phyloP scores from a whole-genome alignment of 2,329 filamentous ascomycete genomes.

The Furcasterigmium sp. region DNA sequence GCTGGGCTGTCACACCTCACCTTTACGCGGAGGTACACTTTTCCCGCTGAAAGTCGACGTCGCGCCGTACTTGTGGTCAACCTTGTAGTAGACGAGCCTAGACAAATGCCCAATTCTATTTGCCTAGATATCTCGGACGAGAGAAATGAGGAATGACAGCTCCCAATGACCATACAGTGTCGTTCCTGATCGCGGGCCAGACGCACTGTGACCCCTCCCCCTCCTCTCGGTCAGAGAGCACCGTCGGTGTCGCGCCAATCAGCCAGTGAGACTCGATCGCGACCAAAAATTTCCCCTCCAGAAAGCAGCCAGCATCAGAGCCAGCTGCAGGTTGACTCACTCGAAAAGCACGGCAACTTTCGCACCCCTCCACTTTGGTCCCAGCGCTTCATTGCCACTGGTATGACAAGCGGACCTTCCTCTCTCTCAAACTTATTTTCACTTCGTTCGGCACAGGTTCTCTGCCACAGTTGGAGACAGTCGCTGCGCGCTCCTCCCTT shows the following conservation, averaged over 20 bases:
- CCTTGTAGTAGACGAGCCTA: no score
- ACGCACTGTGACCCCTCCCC: background rate
- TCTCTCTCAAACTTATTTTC: background rate
- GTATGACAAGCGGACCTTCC: background rate
- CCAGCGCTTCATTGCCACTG: background rate
- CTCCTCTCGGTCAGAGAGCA: background rate
- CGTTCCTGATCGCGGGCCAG: no score
- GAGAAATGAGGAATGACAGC: no score
- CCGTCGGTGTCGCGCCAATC: no score
- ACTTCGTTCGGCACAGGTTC: conserved; percentile 2
- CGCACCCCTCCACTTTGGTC: background rate
- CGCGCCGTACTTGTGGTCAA: no score
- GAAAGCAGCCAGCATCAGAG: background rate
- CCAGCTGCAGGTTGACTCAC: background rate
- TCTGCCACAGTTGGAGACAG: background rate
- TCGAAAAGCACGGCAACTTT: background rate
- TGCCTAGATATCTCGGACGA: no score
- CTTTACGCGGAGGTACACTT: no score
- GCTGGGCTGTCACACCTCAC: no score
- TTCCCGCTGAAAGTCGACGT: no score
- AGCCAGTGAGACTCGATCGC: background rate
- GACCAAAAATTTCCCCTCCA: background rate
- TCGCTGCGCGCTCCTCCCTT: conserved; percentile 4
- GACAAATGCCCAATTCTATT: no score
- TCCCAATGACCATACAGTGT: no score